phyloP scores from a whole-genome alignment of 2,329 filamentous ascomycete genomes.

The Ophiocordyceps unilateralis region DNA sequence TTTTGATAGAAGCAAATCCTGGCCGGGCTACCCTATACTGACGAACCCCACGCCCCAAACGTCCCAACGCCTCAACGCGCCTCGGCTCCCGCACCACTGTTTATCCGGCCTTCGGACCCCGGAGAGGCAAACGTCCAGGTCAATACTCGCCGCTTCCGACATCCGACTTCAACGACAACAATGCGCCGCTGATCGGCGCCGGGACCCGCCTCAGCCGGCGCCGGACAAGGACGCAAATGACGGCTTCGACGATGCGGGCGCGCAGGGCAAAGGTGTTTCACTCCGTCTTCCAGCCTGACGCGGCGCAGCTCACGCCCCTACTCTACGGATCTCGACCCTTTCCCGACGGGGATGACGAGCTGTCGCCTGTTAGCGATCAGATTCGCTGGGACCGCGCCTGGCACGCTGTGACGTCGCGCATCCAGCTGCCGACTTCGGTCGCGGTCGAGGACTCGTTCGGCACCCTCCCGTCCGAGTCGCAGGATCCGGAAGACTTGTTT shows the following conservation, averaged over 20 bases:
- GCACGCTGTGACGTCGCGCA: conserved; percentile 40
- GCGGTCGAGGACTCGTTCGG: conserved; percentile 37
- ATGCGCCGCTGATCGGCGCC: no score
- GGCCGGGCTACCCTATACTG: no score
- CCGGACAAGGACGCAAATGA: conserved; percentile 8
- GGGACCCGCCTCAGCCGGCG: neutral
- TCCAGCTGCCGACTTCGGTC: conserved; percentile 38
- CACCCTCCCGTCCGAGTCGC: conserved; percentile 24
- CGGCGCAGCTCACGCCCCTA: conserved; percentile 30
- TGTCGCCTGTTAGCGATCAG: conserved; percentile 26
- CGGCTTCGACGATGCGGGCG: conserved; percentile 25
- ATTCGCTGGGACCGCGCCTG: conserved; percentile 43
- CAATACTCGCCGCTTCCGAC: no score
- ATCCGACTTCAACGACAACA: no score
- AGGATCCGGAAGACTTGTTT: conserved; percentile 27
- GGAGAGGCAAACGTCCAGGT: no score
- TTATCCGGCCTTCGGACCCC: no score
- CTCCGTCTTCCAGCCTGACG: conserved; percentile 37
- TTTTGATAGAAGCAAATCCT: no score
- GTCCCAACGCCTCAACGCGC: no score
- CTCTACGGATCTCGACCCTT: conserved; percentile 3
- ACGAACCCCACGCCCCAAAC: no score
- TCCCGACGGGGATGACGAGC: conserved; percentile 1
- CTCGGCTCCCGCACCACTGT: no score
- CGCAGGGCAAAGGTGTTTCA: conserved; percentile 33